Percentiles rank a stretch among this genome's conserved stretches.
Evolutionary conservation across 768 basidiomycete species (phyloP).

Genomic region (Trametes cingulata): DNA sequence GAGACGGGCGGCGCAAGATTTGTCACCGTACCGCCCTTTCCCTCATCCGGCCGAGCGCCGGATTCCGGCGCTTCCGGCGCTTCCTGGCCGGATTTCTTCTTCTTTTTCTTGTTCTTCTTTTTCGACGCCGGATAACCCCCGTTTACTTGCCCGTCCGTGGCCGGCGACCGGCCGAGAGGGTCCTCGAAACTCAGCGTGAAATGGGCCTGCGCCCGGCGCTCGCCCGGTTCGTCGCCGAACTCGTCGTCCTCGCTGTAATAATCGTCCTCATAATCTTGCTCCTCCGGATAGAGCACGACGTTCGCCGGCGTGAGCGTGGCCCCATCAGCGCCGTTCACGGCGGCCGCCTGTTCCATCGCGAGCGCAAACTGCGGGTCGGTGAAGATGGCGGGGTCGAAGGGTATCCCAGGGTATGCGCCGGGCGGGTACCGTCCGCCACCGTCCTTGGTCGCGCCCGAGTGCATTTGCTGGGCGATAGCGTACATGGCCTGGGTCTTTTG

Average conservation of each 20-base stretch:
- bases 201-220: slow-evolving; percentile 35
- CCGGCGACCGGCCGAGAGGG: slow-evolving; percentile 17
- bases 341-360: slow-evolving; percentile 51
- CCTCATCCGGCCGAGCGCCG: slow-evolving; percentile 18
- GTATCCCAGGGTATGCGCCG: slow-evolving; percentile 43
- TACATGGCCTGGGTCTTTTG: slow-evolving; percentile 64
- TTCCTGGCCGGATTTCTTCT: slow-evolving; percentile 19
- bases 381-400: slow-evolving; percentile 55
- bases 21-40: slow-evolving; percentile 27
- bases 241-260: slow-evolving; percentile 52
- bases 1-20: slow-evolving; percentile 38
- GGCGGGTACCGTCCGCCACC: slow-evolving; percentile 39
- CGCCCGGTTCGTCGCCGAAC: slow-evolving; percentile 36
- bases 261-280: slow-evolving; percentile 43
- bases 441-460: slow-evolving; percentile 38
- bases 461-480: slow-evolving; percentile 67
- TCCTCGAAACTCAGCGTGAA: slow-evolving; percentile 45
- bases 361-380: slow-evolving; percentile 53
- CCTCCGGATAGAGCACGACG: slow-evolving; percentile 41
- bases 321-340: slow-evolving; percentile 31
- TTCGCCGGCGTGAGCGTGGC: slow-evolving; percentile 18
- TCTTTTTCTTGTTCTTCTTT: slow-evolving; percentile 23
- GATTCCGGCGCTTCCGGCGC: slow-evolving; percentile 29
- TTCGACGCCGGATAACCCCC: slow-evolving; percentile 19
- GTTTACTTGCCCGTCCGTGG: slow-evolving; percentile 24